phyloP scores from a whole-genome alignment of 108 stramenopile species.

The Fragilaria radians region DNA sequence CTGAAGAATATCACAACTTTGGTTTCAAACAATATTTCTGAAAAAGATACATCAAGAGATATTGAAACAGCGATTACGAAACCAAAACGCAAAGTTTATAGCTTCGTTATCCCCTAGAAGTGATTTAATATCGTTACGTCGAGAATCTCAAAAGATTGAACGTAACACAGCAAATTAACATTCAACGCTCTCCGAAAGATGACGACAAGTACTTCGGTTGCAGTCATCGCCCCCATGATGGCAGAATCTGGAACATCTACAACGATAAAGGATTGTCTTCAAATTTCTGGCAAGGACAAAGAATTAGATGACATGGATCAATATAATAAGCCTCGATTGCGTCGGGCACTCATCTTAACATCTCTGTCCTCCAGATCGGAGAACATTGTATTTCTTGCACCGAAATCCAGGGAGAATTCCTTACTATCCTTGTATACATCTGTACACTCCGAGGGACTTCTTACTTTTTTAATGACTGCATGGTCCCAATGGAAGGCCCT shows the following conservation, averaged over 20 bases:
- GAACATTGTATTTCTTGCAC: neutral
- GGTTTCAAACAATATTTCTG: too few relatives aligned
- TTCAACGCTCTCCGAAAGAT: too few relatives aligned
- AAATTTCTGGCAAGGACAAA: neutral
- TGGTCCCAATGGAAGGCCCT: constrained; percentile 36
- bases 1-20: too few relatives aligned
- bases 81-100: too few relatives aligned
- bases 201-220: too few relatives aligned
- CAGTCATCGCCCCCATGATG: neutral
- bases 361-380: constrained; percentile 5
- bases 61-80: too few relatives aligned
- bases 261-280: too few relatives aligned
- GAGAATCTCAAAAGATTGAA: too few relatives aligned
- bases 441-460: constrained; percentile 20
- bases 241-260: neutral
- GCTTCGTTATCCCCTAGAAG: too few relatives aligned
- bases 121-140: too few relatives aligned
- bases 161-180: too few relatives aligned
- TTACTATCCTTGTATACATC: constrained; percentile 4
- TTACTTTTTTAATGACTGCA: constrained; percentile 35
- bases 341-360: constrained; percentile 47
- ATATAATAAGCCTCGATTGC: constrained; percentile 62
- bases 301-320: constrained; percentile 34
- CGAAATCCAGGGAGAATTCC: neutral
- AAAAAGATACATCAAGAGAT: too few relatives aligned